Base-by-base conservation (phyloP, 495 filamentous ascomycete genomes). In the Penicillium paxilli region DNA sequence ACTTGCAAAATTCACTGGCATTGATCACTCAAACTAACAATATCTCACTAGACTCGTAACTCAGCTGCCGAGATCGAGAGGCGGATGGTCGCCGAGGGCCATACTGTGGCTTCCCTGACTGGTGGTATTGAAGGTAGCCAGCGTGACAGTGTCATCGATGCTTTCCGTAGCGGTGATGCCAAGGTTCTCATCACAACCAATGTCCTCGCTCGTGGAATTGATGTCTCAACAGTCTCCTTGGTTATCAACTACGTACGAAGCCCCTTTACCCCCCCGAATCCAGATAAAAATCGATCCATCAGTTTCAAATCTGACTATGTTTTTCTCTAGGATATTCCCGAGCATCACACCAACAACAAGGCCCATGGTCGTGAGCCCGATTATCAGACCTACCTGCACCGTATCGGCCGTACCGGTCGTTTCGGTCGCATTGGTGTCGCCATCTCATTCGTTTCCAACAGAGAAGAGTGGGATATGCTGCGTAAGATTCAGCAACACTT, bases 131-230 rank as follows among this genome's bases (percentile, higher is more conserved):
- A 96, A 57, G 93, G 91, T 16, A 74, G 72, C 6, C 83, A 91
- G 57, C 89, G 95, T 68, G 95, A 99, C 63, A 67, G 74, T 0
- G 83, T 98, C 55, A 88, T 99, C 54, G 89, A 96, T 61, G 73
- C 86, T 11, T 99, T 98, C 85, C 87, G 94, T 54, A 79, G 67
- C 19, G 92, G 92, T 45, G 77, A 83, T 22, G 88, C 90, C 47
- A 99, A 98, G 78, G 94, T 99, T n/a, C 86, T 99, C 52, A 97
- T 98, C 64, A 93, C 95, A 0, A 99, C 95, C 60, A 98, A 99
- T 65, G 93, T 99, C 32, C 83, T 99, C 45, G 89, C 95, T 5
- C 90, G 95, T 63, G 95, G 95, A 61, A 97, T 99, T 55, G 95
- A 99, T 72, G 92, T 99, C 10, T 90, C 91, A 25, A 92, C 92